Base-by-base conservation (phyloP, 2,329 filamentous ascomycete species). In the Aspergillus sp. region DNA sequence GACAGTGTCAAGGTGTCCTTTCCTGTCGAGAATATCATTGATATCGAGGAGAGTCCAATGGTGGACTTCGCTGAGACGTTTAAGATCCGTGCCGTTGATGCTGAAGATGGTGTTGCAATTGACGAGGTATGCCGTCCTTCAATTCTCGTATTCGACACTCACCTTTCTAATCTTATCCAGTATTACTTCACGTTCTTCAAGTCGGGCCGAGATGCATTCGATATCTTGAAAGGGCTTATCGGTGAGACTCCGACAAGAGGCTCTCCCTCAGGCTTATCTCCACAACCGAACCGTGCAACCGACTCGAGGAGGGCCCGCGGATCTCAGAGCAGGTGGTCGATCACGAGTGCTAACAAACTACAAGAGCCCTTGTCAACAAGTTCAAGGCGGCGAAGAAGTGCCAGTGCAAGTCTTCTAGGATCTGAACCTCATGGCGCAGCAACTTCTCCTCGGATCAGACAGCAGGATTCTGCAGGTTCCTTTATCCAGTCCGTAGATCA, bases 151-250 rank as follows among this genome's bases (percentile, higher is more conserved):
- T 19, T 28, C 4, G 25, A 28, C 6, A 7, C 25, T 28, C 2
- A 11, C 11, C 22, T 38, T 41, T 50, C 71, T 74, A 53, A 72
- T 43, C 13, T n/a, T n/a, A n/a, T 8, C 49, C 62, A 93, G 88
- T 97, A 98, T 75, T 98, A 96, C 75, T 98, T 99, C 76, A 95
- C 93, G 0, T 98, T 98, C 78, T 97, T 97, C 75, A 90, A 87
- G 68, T 89, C 89, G 65, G 93, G 93, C 7, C 88, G 91, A 70
- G 91, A 97, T 69, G 94, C 92, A 15, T 87, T 96, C 65, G 87
- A 89, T 54, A 85, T 95, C 2, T 82, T 99, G 55, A 91, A 87
- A 64, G 86, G 87, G 47, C 81, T 96, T 57, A 85, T 93, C 9
- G 88, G 91, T 53, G 87, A 89, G 65, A 85, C 87, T 25, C 80